Evolutionary conservation across 306 rosid genomes (phyloP), one percentile per base, ranked within the genome.

Genomic region (Glycyrrhiza uralensis): DNA sequence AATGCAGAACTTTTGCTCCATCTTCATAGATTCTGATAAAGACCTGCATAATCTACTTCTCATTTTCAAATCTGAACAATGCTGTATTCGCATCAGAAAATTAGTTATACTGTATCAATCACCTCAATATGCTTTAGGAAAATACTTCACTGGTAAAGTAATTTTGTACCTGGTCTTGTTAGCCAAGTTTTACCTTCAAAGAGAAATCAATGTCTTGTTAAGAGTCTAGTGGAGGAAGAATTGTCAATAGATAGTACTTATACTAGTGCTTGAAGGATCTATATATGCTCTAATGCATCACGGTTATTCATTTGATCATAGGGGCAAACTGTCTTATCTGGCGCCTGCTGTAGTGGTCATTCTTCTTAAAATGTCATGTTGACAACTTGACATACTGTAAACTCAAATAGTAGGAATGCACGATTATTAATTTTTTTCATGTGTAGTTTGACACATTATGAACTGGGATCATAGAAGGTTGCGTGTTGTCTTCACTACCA

Each of bases 341-440:
- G 67, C 62, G 29, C 47, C 30, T 28, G 26, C 14, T 24, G 15
- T 50, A 79, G 57, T 56, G 36, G 3, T 30, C 29, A 12, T 62
- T 78, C 42, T 51, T 65, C 72, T 54, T 64, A 44, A n/a, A 56
- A 78, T 71, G 61, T 64, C 45, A 23, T 14, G 4, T 33, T 51
- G 38, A n/a, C n/a, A n/a, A n/a, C n/a, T n/a, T n/a, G n/a, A 19
- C 51, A n/a, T 39, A 10, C 30, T 61, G 14, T 63, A 23, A 52
- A 63, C 18, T 22, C 49, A 35, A 69, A 63, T 33, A 17, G 29
- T 61, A 13, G 38, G 50, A 36, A 36, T 45, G 19, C 23, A n/a
- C 14, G n/a, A n/a, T n/a, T n/a, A n/a, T n/a, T n/a, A n/a, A n/a
- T n/a, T n/a, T n/a, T n/a, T n/a, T n/a, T n/a, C n/a, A n/a, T n/a